Evolutionary conservation across 2,329 filamentous ascomycete genomes (phyloP).

Genomic region (Sclerotinia minor): DNA sequence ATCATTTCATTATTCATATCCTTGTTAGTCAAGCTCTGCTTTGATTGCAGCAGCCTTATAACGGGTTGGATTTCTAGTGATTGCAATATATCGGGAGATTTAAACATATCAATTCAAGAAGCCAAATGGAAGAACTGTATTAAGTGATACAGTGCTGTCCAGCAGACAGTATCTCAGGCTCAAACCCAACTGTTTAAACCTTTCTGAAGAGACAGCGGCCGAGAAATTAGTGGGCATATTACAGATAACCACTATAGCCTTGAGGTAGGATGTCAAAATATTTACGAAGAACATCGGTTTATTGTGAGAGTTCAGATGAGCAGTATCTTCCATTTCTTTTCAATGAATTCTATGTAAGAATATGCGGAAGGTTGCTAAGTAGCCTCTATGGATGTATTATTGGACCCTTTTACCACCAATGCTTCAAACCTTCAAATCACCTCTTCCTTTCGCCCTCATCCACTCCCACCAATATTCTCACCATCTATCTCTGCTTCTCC

Average conservation of each 20-base stretch:
- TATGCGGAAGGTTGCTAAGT: too few species aligned
- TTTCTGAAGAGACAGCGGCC: background rate
- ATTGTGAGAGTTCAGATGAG: background rate
- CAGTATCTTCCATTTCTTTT: background rate
- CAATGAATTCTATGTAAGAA: background rate
- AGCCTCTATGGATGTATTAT: background rate
- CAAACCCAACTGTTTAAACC: too few species aligned
- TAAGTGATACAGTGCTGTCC: background rate
- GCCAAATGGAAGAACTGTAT: background rate
- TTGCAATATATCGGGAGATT: too few species aligned
- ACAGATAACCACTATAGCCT: background rate
- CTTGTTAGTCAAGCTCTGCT: too few species aligned
- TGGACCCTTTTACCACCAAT: background rate
- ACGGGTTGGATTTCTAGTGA: too few species aligned
- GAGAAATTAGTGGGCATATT: background rate
- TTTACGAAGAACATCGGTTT: background rate
- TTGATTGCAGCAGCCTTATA: too few species aligned
- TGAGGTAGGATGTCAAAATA: background rate
- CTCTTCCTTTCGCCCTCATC: background rate
- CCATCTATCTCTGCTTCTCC: background rate
- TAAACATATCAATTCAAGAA: too few species aligned
- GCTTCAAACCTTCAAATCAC: background rate
- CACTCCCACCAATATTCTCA: too few species aligned
- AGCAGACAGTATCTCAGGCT: background rate
- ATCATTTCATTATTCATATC: too few species aligned